These are phyloP conservation scores for Kluyveromyces lactis DNA, from an alignment of 805 yeast genomes.

Conservation along the genomic window DNA sequence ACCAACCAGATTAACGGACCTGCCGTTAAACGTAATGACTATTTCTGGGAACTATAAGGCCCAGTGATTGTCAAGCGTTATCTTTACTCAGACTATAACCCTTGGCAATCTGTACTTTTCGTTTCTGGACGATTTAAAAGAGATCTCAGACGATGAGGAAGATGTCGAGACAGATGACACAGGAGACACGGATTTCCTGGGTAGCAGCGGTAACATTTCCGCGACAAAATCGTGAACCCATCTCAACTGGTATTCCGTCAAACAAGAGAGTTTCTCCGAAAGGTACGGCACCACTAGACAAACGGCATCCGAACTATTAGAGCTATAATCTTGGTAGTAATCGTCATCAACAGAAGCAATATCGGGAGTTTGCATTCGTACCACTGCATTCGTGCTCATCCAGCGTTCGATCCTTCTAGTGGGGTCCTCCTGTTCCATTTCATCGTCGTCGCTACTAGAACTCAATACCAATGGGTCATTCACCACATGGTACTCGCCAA, in stretches of 20 bases:
- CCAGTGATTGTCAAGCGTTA: neutral
- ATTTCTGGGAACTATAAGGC: conserved; percentile 4
- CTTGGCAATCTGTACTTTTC: conserved; percentile 1
- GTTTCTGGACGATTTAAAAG: no score
- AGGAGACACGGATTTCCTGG: neutral
- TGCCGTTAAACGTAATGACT: conserved; percentile 1
- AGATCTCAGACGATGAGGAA: no score
- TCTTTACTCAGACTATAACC: neutral
- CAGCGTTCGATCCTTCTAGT: conserved; percentile 1
- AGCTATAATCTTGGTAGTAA: neutral
- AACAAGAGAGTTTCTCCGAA: neutral
- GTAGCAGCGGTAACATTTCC: conserved; percentile 3
- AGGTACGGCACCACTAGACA: conserved; percentile 3
- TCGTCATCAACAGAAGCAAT: neutral
- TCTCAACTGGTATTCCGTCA: conserved; percentile 3
- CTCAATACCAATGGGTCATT: conserved; percentile 4
- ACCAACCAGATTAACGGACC: neutral
- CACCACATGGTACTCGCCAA: conserved; percentile 3
- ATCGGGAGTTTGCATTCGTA: conserved; percentile 1
- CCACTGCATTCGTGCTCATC: neutral
- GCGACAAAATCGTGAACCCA: neutral
- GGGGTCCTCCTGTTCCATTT: neutral
- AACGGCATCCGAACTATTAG: neutral
- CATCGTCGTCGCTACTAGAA: conserved; percentile 3
- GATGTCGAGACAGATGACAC: no score